Conservation (phyloP, 129 eudicot genomes). For the Flaveria brownii region DNA sequence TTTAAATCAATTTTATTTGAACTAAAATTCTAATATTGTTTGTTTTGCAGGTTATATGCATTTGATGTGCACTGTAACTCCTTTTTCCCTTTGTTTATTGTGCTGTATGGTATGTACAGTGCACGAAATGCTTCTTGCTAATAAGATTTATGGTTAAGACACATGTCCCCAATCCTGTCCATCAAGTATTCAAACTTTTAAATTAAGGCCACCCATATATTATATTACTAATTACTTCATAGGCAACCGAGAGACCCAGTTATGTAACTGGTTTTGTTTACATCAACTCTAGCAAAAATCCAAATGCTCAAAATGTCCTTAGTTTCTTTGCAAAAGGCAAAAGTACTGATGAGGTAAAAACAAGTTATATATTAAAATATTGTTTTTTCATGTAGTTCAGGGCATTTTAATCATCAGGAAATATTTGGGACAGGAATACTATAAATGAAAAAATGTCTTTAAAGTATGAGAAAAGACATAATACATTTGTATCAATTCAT, state of each 20-base stretch:
- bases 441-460: too few relatives aligned
- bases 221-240: neutral
- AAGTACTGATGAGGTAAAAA: neutral
- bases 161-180: neutral
- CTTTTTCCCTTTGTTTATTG: constrained; percentile 90
- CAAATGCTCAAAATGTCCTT: neutral
- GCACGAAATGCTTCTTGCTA: constrained; percentile 5
- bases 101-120: constrained; percentile 75
- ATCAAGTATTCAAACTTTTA: neutral
- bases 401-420: neutral
- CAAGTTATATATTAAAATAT: neutral
- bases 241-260: neutral
- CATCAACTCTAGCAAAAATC: neutral
- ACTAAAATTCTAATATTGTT: neutral
- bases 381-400: neutral
- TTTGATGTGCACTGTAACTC: constrained; percentile 99
- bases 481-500: too few relatives aligned
- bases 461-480: too few relatives aligned
- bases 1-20: neutral
- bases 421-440: neutral
- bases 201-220: neutral
- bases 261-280: neutral
- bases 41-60: constrained; percentile 87
- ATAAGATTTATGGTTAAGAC: neutral
- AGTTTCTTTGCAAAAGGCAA: neutral